Percentiles rank a stretch among this genome's conserved stretches.
Evolutionary conservation across 306 rosid species (phyloP).

Genomic region (Pyrus pyrifolia): DNA sequence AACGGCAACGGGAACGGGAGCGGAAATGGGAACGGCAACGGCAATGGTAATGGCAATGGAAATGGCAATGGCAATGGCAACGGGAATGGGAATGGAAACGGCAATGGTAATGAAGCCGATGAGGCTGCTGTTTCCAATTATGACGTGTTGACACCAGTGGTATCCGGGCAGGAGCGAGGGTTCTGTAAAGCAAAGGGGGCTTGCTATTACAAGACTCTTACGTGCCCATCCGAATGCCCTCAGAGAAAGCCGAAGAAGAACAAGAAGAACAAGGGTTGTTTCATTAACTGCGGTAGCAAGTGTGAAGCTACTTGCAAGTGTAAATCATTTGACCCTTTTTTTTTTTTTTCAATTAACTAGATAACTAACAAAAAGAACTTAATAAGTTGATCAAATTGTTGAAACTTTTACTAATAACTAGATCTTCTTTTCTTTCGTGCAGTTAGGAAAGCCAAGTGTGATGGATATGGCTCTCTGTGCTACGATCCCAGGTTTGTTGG

Average conservation of each 20-base stretch:
- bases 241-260: conserved; percentile 65
- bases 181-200: conserved; percentile 33
- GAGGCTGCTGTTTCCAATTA: conserved; percentile 22
- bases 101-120: conserved; percentile 6
- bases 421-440: conserved; percentile 2
- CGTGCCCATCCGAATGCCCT: conserved; percentile 52
- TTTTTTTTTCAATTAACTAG: background rate
- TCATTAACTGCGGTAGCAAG: conserved; percentile 54
- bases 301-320: conserved; percentile 84
- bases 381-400: too few relatives aligned
- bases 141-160: conserved; percentile 19
- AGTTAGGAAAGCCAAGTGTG: conserved; percentile 64
- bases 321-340: conserved; percentile 6
- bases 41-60: background rate
- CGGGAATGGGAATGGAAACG: background rate
- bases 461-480: conserved; percentile 69
- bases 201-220: conserved; percentile 41
- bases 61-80: background rate
- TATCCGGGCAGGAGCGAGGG: conserved; percentile 47
- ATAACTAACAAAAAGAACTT: background rate
- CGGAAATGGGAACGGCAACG: background rate
- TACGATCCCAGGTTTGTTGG: conserved; percentile 86
- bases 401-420: background rate
- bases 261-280: conserved; percentile 64
- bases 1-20: background rate